phyloP scores from a whole-genome alignment of 2,329 filamentous ascomycete species.

The Geosmithia morbida region DNA sequence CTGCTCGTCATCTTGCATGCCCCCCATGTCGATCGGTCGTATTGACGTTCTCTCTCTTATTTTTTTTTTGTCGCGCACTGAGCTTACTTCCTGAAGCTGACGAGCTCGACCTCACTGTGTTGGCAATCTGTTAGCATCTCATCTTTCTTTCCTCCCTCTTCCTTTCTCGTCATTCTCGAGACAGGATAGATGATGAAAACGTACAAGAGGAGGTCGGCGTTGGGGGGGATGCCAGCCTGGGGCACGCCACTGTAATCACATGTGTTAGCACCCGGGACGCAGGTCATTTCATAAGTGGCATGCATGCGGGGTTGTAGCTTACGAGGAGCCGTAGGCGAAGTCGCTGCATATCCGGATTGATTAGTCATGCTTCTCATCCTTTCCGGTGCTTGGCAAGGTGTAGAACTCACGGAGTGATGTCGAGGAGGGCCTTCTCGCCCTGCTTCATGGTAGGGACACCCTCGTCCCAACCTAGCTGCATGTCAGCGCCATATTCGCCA shows the following conservation, averaged over 20 bases:
- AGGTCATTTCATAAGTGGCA: background rate
- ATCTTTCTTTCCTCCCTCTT: background rate
- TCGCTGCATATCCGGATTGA: constrained; percentile 26
- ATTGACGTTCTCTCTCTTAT: background rate
- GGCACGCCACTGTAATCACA: constrained; percentile 1
- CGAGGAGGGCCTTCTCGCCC: constrained; percentile 78
- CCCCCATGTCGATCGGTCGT: background rate
- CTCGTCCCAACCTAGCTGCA: constrained; percentile 59
- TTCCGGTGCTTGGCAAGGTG: background rate
- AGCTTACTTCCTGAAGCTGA: background rate
- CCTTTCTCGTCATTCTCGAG: background rate
- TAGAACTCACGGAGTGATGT: constrained; percentile 56
- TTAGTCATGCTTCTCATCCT: background rate
- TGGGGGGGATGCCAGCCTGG: constrained; percentile 42
- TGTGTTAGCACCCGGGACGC: background rate
- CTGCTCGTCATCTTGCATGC: background rate
- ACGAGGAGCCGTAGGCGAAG: constrained; percentile 49
- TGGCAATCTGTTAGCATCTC: background rate
- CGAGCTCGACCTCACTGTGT: constrained; percentile 4
- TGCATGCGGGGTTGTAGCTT: constrained; percentile 14
- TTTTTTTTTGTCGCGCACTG: background rate
- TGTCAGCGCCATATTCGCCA: constrained; percentile 2
- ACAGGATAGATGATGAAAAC: constrained; percentile 17
- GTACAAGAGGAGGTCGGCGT: constrained; percentile 65
- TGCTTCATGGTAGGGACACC: constrained; percentile 76